phyloP scores from a whole-genome alignment of 768 basidiomycete species.

The Suillus subaureus region DNA sequence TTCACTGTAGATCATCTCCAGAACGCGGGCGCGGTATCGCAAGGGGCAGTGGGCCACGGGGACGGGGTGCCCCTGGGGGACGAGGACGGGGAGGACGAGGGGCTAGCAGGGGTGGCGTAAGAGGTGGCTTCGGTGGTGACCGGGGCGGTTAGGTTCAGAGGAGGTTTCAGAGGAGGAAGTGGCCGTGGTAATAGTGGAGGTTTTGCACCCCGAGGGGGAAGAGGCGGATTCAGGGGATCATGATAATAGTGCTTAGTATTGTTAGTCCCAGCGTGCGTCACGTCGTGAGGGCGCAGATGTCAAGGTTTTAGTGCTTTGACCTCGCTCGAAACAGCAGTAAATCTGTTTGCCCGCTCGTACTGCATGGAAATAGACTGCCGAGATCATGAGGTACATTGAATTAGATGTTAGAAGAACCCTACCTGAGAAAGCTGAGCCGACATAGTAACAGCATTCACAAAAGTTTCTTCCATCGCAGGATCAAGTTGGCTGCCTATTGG shows the following conservation, averaged over 20 bases:
- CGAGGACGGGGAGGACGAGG: conserved; percentile 44
- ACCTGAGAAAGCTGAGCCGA: conserved; percentile 58
- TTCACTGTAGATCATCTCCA: conserved; percentile 38
- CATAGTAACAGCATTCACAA: conserved; percentile 41
- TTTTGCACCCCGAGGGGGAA: conserved; percentile 21
- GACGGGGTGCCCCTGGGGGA: conserved; percentile 27
- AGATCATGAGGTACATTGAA: neutral
- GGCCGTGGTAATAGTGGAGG: conserved; percentile 39
- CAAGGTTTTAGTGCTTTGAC: conserved; percentile 53
- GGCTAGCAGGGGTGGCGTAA: conserved; percentile 36
- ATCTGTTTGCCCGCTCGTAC: conserved; percentile 49
- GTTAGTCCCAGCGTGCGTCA: neutral
- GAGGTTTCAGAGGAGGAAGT: conserved; percentile 49
- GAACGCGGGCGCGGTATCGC: conserved; percentile 48
- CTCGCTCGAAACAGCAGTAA: conserved; percentile 48
- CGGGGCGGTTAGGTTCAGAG: conserved; percentile 49
- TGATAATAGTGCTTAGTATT: conserved; percentile 23
- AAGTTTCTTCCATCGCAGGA: conserved; percentile 24
- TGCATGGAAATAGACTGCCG: conserved; percentile 50
- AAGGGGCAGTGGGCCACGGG: conserved; percentile 25
- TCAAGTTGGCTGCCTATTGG: conserved; percentile 24
- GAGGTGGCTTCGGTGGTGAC: conserved; percentile 37
- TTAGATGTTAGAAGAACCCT: conserved; percentile 9
- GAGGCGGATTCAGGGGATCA: conserved; percentile 55
- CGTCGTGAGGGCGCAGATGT: conserved; percentile 11